Evolutionary conservation across 2,329 filamentous ascomycete genomes (phyloP), one percentile per base, ranked within the genome.

Genomic region (Alternaria solani): DNA sequence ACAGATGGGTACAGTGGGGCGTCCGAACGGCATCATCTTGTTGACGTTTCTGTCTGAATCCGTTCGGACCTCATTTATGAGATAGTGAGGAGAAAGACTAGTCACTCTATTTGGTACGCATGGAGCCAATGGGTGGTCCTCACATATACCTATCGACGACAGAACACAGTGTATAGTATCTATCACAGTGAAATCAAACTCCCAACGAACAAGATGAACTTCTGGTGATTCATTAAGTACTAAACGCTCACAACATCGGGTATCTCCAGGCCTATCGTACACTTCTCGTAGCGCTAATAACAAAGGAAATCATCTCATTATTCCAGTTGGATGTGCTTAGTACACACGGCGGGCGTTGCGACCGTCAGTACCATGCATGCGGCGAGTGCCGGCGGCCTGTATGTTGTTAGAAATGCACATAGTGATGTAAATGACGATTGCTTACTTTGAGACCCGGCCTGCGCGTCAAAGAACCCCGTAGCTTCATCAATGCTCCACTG

Each of bases 361-460:
- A 2, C 90, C 90, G 76, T 92, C 90, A 47, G 90, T 92, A 41
- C 90, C 90, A 68, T 87, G 86, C 89, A 92, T 92, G 56, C 90
- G 85, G 61, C 90, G 84, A 51, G 89, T 90, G 28, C 90, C 90
- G 68, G 90, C 89, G 75, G 89, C 90, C 88, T 91, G 26, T 7
- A 25, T 14, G 28, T 71, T 41, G 67, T 61, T 43, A 59, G 32
- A 1, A 16, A 14, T 14, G 18, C 8, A 23, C 12, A 18, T 7
- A 6, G 16, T 36, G 18, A 9, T 23, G 18, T 5, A 5, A 20
- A 18, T 14, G 5, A 16, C 39, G 49, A 23, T 47, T 43, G 64
- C 72, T 67, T 73, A 88, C 87, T 88, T 94, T 94, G 66, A 90
- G 80, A 25, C 89, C 91, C 2, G 91, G 89, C 41, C 88, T 84